Base-by-base conservation (phyloP, 2,329 filamentous ascomycete genomes). In the Stemphylium vesicarium region DNA sequence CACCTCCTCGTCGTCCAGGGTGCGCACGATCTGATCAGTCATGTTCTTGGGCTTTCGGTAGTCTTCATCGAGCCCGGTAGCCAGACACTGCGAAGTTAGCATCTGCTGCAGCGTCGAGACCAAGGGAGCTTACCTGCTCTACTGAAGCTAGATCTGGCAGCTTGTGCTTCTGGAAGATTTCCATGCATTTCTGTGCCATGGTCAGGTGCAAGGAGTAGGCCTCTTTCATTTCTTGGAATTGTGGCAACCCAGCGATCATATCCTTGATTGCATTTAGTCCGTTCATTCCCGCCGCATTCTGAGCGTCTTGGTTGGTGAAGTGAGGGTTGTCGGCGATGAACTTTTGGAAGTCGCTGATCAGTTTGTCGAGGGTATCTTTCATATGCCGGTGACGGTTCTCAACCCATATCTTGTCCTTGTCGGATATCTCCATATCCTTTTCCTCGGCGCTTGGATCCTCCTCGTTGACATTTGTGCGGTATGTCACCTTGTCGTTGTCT, bases 131-230 rank as follows among this genome's bases (percentile, higher is more conserved):
- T 66, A 84, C 82, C 77, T 98, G 95, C 77, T 99, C 95, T 5
- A 93, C 84, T 0, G 90, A 89, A 11, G 92, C 92, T 53, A 98
- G 82, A 69, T 99, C 95, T 6, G 90, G 84, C 6, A 99, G 82
- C 71, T 96, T 96, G 72, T 88, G 85, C 47, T 86, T 81, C 72
- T 96, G 88, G 68, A 99, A 99, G 33, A 90, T 85, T 65, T 92
- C 92, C 93, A 98, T 98, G 73, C 92, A 96, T 73, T 96, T 92
- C 73, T 97, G 90, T 1, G 95, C 95, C 94, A 99, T 98, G 64
- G 88, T 94, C 37, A 99, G 81, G 76, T 99, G 95, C 49, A 99
- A 80, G 0, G 93, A 95, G 75, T 98, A 99, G 1, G 91, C 88
- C 71, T 96, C 92, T 75, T 98, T 97, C 82, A 95, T 91, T 75